Conservation (phyloP, 2,329 filamentous ascomycete species). For the Pseudogymnoascus sp. region DNA sequence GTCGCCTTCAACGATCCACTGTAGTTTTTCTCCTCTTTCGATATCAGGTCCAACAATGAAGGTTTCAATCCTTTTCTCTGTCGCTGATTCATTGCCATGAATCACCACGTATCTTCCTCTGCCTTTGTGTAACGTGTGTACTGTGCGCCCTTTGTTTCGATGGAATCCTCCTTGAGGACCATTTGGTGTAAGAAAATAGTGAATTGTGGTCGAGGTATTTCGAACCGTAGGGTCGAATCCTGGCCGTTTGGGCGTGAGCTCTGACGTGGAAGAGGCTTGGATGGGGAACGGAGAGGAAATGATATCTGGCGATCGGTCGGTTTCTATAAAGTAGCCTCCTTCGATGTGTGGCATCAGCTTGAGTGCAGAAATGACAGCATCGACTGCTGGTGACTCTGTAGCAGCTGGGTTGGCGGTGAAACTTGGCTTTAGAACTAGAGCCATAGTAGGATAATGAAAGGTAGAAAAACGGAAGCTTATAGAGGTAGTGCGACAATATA, state of each 20-base stretch:
- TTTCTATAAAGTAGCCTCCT: conserved; percentile 57
- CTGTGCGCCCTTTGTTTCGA: conserved; percentile 51
- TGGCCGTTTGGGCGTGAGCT: conserved; percentile 28
- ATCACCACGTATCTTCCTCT: conserved; percentile 57
- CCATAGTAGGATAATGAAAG: not conserved
- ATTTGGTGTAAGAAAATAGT: conserved; percentile 52
- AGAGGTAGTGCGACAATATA: not conserved
- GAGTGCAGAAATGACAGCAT: conserved; percentile 36
- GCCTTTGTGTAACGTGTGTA: conserved; percentile 58
- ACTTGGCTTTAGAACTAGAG: conserved; percentile 20
- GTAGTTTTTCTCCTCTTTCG: conserved; percentile 48
- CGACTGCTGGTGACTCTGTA: conserved; percentile 29
- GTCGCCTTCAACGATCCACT: conserved; percentile 62
- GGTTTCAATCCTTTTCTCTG: conserved; percentile 46
- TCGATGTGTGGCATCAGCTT: conserved; percentile 49
- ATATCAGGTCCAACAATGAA: conserved; percentile 56
- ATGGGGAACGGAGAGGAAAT: conserved; percentile 48
- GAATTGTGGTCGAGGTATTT: conserved; percentile 52
- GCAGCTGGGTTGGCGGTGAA: conserved; percentile 20
- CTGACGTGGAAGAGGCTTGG: conserved; percentile 30
- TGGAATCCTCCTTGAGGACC: conserved; percentile 54
- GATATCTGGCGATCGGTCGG: conserved; percentile 43
- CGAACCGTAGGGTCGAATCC: conserved; percentile 37
- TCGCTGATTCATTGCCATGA: conserved; percentile 42
- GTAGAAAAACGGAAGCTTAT: not conserved